phyloP scores from a whole-genome alignment of 306 rosid species.

The Pterocarpus santalinus region DNA sequence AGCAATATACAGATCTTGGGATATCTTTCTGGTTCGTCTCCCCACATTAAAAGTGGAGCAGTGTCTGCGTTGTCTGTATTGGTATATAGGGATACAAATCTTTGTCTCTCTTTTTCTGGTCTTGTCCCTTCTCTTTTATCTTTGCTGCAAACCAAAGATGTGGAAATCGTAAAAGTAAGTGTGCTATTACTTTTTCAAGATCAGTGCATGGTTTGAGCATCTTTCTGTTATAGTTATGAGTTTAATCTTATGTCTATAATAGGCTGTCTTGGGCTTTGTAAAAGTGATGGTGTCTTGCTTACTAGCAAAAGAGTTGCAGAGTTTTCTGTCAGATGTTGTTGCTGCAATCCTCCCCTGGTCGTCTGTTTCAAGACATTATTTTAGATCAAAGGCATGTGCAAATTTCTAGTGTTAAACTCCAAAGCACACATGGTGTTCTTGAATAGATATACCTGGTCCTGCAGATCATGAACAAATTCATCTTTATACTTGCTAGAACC shows the following conservation, averaged over 20 bases:
- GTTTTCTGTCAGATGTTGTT: conserved; percentile 68
- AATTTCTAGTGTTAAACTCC: conserved; percentile 31
- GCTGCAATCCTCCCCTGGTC: conserved; percentile 81
- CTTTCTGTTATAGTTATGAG: conserved; percentile 38
- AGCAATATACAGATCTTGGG: conserved; percentile 80
- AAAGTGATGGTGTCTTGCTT: conserved; percentile 87
- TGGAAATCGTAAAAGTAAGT: conserved; percentile 86
- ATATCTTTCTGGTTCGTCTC: conserved; percentile 89
- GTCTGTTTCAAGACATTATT: conserved; percentile 83
- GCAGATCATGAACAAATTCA: conserved; percentile 1
- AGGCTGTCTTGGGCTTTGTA: conserved; percentile 96
- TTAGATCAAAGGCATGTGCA: conserved; percentile 78
- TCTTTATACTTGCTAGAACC: conserved; percentile 19
- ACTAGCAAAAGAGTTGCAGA: conserved; percentile 68
- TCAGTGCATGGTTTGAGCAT: conserved; percentile 37
- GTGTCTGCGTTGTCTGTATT: conserved; percentile 88
- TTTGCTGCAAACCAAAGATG: conserved; percentile 78
- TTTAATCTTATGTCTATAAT: conserved; percentile 51
- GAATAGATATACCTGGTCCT: conserved; percentile 16
- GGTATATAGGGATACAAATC: conserved; percentile 71
- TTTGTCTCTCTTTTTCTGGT: conserved; percentile 70
- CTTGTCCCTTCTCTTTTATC: conserved; percentile 83
- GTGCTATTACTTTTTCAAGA: conserved; percentile 25
- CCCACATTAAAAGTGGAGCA: conserved; percentile 94
- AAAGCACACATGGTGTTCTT: conserved; percentile 11